Conservation (phyloP, 2,329 filamentous ascomycete genomes). For the Penicillium olsonii region DNA sequence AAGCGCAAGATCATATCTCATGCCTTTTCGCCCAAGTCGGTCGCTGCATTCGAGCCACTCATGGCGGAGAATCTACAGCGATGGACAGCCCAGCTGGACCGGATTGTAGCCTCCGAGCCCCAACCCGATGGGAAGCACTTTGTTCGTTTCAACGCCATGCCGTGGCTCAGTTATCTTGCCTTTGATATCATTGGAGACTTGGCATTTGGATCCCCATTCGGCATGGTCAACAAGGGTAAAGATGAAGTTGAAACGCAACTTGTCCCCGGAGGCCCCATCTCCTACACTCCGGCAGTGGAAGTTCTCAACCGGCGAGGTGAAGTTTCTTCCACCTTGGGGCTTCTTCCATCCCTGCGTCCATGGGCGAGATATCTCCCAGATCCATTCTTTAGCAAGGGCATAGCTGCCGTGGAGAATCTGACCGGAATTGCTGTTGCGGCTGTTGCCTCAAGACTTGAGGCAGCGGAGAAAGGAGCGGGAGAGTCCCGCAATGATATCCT, state of each 20-base stretch:
- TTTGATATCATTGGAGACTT: slow-evolving; percentile 25
- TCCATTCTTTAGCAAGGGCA: slow-evolving; percentile 25
- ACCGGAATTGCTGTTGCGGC: slow-evolving; percentile 23
- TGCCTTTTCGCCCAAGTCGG: slow-evolving; percentile 35
- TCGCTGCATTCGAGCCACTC: slow-evolving; percentile 34
- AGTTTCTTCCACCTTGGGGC: slow-evolving; percentile 22
- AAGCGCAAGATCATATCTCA: slow-evolving; percentile 40
- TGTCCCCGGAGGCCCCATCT: slow-evolving; percentile 18
- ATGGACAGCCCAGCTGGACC: slow-evolving; percentile 22
- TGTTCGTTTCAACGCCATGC: slow-evolving; percentile 19
- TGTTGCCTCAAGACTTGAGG: slow-evolving; percentile 17
- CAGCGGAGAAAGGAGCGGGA: slow-evolving; percentile 11
- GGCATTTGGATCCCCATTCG: slow-evolving; percentile 25
- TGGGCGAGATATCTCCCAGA: slow-evolving; percentile 23
- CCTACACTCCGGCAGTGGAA: slow-evolving; percentile 19
- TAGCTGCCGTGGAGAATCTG: slow-evolving; percentile 32
- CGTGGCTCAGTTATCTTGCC: slow-evolving; percentile 26
- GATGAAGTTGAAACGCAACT: slow-evolving; percentile 20
- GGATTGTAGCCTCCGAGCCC: slow-evolving; percentile 9
- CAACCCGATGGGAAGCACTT: background rate
- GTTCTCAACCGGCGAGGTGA: slow-evolving; percentile 23
- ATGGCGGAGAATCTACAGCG: slow-evolving; percentile 30
- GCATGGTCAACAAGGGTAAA: slow-evolving; percentile 24
- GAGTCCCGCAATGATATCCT: slow-evolving; percentile 32
- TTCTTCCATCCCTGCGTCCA: slow-evolving; percentile 18